Percentiles rank a stretch among this genome's conserved stretches.
Conservation (phyloP, 2,329 filamentous ascomycete genomes). For the Myriosclerotinia curreyana region DNA sequence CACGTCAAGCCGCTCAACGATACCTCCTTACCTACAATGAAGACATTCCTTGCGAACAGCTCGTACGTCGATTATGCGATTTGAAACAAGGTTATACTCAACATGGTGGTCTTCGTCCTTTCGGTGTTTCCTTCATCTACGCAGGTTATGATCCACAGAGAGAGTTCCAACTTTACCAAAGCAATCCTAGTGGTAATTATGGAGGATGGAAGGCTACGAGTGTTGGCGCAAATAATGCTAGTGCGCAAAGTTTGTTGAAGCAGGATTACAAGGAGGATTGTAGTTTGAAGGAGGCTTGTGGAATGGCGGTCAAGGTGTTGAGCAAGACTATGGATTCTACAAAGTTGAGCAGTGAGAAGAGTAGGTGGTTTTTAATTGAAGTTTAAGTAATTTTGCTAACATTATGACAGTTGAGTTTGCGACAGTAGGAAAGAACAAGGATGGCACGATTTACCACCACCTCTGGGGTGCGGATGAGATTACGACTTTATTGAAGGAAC, state of each 20-base stretch:
- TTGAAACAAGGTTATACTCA: constrained; percentile 99
- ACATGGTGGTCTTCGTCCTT: constrained; percentile 95
- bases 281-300: constrained; percentile 91
- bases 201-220: constrained; percentile 99
- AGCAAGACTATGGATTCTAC: constrained; percentile 99
- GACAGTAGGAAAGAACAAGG: constrained; percentile 91
- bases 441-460: constrained; percentile 97
- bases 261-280: constrained; percentile 99
- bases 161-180: constrained; percentile 98
- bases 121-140: constrained; percentile 99
- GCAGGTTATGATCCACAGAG: constrained; percentile 94
- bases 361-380: constrained; percentile 52
- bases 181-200: constrained; percentile 98
- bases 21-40: constrained; percentile 99
- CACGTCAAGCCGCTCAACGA: constrained; percentile 90
- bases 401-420: constrained; percentile 80
- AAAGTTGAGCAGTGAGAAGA: constrained; percentile 98
- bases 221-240: constrained; percentile 96
- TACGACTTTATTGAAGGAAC: constrained; percentile 87
- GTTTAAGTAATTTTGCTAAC: constrained; percentile 28
- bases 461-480: constrained; percentile 98
- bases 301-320: constrained; percentile 95
- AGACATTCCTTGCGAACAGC: constrained; percentile 98
- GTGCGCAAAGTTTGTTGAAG: constrained; percentile 93
- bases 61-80: constrained; percentile 94